Evolutionary conservation across 257 asterid genomes (phyloP).

Genomic region (Ajuga chamaepitys): DNA sequence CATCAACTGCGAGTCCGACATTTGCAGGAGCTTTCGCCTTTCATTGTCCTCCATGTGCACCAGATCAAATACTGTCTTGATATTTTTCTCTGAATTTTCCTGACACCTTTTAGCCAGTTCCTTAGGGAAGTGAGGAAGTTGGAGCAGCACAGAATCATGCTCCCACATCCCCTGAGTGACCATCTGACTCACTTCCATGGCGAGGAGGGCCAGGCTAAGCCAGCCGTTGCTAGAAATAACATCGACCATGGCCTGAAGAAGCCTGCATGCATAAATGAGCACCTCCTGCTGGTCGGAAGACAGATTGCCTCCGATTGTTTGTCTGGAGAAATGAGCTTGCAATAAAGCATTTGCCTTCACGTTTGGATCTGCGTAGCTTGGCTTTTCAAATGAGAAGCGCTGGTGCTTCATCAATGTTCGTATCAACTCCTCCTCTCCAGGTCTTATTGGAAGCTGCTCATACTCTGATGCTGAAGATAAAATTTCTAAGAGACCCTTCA

Average conservation of each 20-base stretch:
- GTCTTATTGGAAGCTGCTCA: slow-evolving; percentile 48
- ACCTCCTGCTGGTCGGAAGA: slow-evolving; percentile 53
- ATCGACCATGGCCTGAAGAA: slow-evolving; percentile 61
- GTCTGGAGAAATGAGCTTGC: slow-evolving; percentile 57
- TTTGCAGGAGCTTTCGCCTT: slow-evolving; percentile 49
- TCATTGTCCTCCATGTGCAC: slow-evolving; percentile 58
- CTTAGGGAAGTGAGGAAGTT: slow-evolving; percentile 53
- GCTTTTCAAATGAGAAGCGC: slow-evolving; percentile 53
- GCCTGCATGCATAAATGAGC: slow-evolving; percentile 41
- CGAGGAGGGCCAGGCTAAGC: slow-evolving; percentile 50
- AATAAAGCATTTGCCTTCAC: slow-evolving; percentile 52
- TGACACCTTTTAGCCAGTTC: slow-evolving; percentile 45
- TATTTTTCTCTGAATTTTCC: slow-evolving; percentile 34
- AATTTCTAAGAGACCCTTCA: slow-evolving; percentile 55
- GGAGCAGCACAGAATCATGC: slow-evolving; percentile 55
- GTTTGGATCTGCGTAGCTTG: slow-evolving; percentile 36
- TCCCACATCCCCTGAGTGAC: slow-evolving; percentile 65
- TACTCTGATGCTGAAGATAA: slow-evolving; percentile 52
- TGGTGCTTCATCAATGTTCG: slow-evolving; percentile 41
- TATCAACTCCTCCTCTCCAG: slow-evolving; percentile 54
- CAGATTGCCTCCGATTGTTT: slow-evolving; percentile 41
- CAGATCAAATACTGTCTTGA: slow-evolving; percentile 44
- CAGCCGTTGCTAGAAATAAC: slow-evolving; percentile 60
- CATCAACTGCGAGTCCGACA: slow-evolving; percentile 43
- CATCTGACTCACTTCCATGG: slow-evolving; percentile 63